Percentiles rank a stretch among this genome's conserved stretches.
Evolutionary conservation across 2,329 filamentous ascomycete species (phyloP).

Genomic region (Talaromyces sp.): DNA sequence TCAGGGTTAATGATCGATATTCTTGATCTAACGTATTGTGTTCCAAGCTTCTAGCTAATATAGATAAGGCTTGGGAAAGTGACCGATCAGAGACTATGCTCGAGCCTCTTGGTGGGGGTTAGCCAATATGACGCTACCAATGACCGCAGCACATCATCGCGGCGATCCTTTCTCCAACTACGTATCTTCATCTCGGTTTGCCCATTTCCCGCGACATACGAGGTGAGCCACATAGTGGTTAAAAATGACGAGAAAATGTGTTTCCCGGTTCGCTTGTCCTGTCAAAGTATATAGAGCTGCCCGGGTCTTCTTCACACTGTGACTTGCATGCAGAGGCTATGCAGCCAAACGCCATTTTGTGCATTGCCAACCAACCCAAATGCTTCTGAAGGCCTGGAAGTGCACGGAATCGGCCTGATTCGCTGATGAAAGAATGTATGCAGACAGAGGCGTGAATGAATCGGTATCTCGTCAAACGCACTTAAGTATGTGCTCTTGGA

Average conservation of each 20-base stretch:
- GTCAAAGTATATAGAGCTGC: neutral
- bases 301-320: neutral
- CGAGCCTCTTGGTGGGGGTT: conserved; percentile 6
- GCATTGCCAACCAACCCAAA: neutral
- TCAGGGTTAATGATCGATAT: neutral
- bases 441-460: neutral
- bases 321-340: neutral
- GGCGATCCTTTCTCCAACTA: neutral
- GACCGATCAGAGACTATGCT: neutral
- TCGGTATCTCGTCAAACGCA: neutral
- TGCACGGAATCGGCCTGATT: conserved; percentile 1
- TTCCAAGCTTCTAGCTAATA: neutral
- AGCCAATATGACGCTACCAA: neutral
- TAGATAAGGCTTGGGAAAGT: neutral
- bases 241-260: neutral
- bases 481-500: neutral
- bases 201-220: neutral
- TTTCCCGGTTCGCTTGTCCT: neutral
- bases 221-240: neutral
- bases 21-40: neutral
- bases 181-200: neutral
- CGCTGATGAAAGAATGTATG: neutral
- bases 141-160: neutral
- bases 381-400: neutral
- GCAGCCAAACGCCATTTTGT: neutral